Base-by-base conservation (phyloP, 306 rosid species). In the Acacia confusa region DNA sequence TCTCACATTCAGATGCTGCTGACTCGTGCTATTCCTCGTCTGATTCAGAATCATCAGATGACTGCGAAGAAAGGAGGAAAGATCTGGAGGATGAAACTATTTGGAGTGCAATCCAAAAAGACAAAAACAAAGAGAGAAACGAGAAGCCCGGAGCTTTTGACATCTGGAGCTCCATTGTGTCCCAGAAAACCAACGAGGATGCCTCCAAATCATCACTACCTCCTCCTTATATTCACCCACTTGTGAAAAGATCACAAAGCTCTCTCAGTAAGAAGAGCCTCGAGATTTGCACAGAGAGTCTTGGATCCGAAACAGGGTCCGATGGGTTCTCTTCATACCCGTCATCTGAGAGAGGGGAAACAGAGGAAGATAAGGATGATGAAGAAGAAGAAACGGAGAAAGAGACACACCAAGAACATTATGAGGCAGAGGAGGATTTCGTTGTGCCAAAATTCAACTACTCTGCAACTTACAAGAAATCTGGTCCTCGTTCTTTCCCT, bases 271-370 rank as follows among this genome's bases (percentile, higher is more conserved):
- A 85, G 24, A 91, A 85, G 55, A 93, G 99, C 75, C 98, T 95
- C 19, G 50, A 87, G 67, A 86, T 95, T 25, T 95, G 99, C 77
- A 95, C 99, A 0, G 99, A 95, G 76, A 86, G 88, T 52, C 99
- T 95, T 15, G 99, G 99, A 19, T 93, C 98, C n/a, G 99, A 95
- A 83, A 91, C 97, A 17, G 98, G 97, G 77, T 90, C 97, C 16
- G 97, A 95, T 55, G 91, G 85, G 0, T 87, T 90, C 75, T 84
- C 92, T 1, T 88, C 92, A 1, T 84, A 85, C 77, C 76, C 90
- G 1, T 43, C 91, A 20, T 90, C 91, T 1, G 92, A 84, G 70
- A 79, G 74, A 8, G 87, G 80, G 28, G 92, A 85, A 40, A 30
- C 53, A 52, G 82, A 80, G 34, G 82, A 77, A 4, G 27, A 78